These are phyloP conservation scores for Penicillium sp. DNA, from an alignment of 2,329 filamentous ascomycete species.

Conservation along the genomic window DNA sequence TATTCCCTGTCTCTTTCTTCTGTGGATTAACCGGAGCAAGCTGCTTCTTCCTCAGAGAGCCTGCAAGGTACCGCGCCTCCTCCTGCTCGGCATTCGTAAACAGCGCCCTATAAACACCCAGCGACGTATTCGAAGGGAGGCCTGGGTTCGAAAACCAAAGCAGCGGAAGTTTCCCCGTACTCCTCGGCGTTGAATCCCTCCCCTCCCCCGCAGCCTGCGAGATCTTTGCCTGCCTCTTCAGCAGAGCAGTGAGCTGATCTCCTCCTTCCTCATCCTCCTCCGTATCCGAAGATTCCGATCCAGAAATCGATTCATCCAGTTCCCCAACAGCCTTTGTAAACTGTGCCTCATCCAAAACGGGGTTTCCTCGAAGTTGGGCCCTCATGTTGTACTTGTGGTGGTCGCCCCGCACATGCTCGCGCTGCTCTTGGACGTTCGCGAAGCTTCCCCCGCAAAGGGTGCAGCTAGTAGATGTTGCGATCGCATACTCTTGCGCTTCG, in stretches of 20 bases:
- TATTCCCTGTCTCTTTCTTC: conserved; percentile 44
- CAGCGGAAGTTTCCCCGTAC: conserved; percentile 72
- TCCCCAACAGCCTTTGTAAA: conserved; percentile 87
- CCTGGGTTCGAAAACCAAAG: conserved; percentile 83
- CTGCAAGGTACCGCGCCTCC: conserved; percentile 64
- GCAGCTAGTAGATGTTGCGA: conserved; percentile 71
- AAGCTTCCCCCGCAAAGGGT: conserved; percentile 78
- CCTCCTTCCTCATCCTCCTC: conserved; percentile 64
- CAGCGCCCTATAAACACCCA: conserved; percentile 84
- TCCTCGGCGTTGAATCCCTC: conserved; percentile 53
- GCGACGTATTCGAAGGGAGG: conserved; percentile 76
- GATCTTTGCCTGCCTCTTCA: conserved; percentile 83
- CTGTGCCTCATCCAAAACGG: conserved; percentile 75
- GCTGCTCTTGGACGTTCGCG: conserved; percentile 75
- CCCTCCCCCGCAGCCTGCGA: conserved; percentile 56
- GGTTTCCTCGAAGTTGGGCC: conserved; percentile 77
- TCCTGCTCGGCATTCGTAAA: conserved; percentile 75
- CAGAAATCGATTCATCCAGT: conserved; percentile 90
- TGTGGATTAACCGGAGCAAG: conserved; percentile 63
- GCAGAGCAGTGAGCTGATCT: conserved; percentile 69
- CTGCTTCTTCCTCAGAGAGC: conserved; percentile 77
- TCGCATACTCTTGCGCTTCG: conserved; percentile 46
- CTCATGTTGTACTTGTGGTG: conserved; percentile 94
- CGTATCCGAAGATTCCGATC: conserved; percentile 70
- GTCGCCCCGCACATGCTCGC: conserved; percentile 85